Base-by-base conservation (phyloP, 176 grass and related monocot species). In the Triticum dicoccoides region DNA sequence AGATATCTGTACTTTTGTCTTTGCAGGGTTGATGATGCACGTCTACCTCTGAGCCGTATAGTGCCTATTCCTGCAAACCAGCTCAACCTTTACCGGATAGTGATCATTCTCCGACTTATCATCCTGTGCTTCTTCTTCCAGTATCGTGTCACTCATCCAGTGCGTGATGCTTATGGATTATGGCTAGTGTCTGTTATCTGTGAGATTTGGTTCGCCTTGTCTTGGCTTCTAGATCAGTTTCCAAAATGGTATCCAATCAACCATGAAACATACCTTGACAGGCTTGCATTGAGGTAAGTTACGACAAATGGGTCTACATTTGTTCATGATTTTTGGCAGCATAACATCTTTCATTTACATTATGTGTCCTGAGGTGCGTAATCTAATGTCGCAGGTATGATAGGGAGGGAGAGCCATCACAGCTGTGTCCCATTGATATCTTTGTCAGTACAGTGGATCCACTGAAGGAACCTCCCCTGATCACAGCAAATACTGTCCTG, bases 101-200 rank as follows among this genome's bases (percentile, higher is more conserved):
- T 99, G 73, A 99, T 99, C 91, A 91, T 99, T 84, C 92, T 99
- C 69, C 94, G 97, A 61, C 89, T 99, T 84, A 96, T 99, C 74
- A 99, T 99, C 85, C 83, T 99, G 69, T 90, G 92, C 76, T 99
- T 99, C 94, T 99, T 99, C 90, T 99, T 99, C 94, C 97, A 99
- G 47, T 99, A 99, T 85, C 97, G 94, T 94, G 44, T 96, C 37
- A 96, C 89, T 85, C 97, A 99, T 94, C 92, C 97, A 83, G 97
- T 99, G 77, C 5, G 0, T 4, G 80, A 96, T 94, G 97, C 97
- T 77, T 99, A 99, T 89, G 92, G 92, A 80, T 88, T 99, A 71
- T 99, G 97, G 97, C 88, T 99, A 56, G 89, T 90, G 66, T 99
- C 97, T 65, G 97, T 99, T 54, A 99, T 99, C 81, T 99, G 97